Percentiles rank a stretch among this genome's conserved stretches.
Evolutionary conservation across 1,284 basidiomycete species (phyloP).

Genomic region (Apiotrichum brassicae): DNA sequence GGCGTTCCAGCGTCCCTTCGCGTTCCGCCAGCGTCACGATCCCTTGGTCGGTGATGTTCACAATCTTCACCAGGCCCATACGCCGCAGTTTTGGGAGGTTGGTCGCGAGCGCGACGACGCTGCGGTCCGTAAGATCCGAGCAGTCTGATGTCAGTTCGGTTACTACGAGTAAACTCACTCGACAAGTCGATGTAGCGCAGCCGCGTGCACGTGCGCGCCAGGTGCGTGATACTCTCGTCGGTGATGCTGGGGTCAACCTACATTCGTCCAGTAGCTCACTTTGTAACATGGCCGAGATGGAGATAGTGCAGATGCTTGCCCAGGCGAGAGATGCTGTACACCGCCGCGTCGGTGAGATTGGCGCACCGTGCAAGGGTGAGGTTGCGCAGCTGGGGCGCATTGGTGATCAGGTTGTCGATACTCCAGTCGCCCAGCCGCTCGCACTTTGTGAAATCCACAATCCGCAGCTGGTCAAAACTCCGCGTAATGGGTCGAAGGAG

Average conservation of each 20-base stretch:
- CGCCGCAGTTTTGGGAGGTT: constrained; percentile 81
- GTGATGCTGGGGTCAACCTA: constrained; percentile 59
- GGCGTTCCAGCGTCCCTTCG: constrained; percentile 79
- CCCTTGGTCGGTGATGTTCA: constrained; percentile 86
- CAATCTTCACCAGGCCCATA: constrained; percentile 88
- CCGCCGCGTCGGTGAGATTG: constrained; percentile 73
- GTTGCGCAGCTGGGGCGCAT: constrained; percentile 84
- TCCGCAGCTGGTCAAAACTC: constrained; percentile 69
- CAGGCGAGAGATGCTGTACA: constrained; percentile 77
- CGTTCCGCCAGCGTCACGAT: constrained; percentile 72
- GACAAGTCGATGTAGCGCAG: constrained; percentile 95
- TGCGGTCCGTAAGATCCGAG: constrained; percentile 79
- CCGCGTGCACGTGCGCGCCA: constrained; percentile 85
- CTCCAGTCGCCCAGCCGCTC: constrained; percentile 76
- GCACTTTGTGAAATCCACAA: constrained; percentile 86
- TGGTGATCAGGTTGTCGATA: constrained; percentile 79
- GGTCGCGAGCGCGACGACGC: constrained; percentile 81
- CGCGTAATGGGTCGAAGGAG: constrained; percentile 22
- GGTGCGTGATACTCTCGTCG: constrained; percentile 74
- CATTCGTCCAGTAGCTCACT: constrained; percentile 44
- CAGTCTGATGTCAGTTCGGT: constrained; percentile 58
- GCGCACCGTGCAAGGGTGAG: constrained; percentile 88
- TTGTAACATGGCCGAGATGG: constrained; percentile 83
- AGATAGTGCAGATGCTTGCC: constrained; percentile 92
- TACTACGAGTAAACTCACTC: constrained; percentile 55